Percentiles rank a stretch among this genome's conserved stretches.
Evolutionary conservation across 2,329 filamentous ascomycete genomes (phyloP).

Genomic region (Metarhizium brunneum): DNA sequence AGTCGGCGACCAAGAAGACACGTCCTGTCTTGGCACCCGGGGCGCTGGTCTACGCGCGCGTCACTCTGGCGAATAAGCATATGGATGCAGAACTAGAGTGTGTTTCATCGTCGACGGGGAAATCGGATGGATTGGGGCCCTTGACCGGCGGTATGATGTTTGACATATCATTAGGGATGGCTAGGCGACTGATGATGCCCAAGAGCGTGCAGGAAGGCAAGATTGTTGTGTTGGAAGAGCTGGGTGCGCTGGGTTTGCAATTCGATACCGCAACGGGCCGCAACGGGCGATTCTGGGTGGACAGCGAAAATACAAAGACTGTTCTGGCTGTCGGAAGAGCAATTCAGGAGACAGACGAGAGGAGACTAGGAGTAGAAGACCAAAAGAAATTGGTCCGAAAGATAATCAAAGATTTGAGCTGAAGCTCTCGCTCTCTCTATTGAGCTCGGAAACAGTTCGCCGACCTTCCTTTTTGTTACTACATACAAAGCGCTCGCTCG

Average conservation of each 20-base stretch:
- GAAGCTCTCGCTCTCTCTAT: conserved; percentile 11
- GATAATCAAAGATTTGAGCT: conserved; percentile 50
- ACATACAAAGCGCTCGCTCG: neutral
- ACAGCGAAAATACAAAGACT: conserved; percentile 63
- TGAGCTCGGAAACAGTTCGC: neutral
- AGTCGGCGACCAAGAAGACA: conserved; percentile 86
- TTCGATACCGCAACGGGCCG: conserved; percentile 92
- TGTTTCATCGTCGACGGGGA: conserved; percentile 76
- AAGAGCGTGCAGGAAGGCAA: conserved; percentile 52
- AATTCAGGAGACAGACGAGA: conserved; percentile 67
- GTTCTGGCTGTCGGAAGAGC: conserved; percentile 73
- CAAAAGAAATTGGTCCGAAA: conserved; percentile 64
- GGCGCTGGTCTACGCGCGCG: conserved; percentile 80
- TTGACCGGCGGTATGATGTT: conserved; percentile 82
- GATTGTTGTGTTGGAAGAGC: conserved; percentile 67
- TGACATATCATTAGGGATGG: conserved; percentile 68
- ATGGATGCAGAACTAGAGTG: conserved; percentile 89
- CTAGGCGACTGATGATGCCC: conserved; percentile 65
- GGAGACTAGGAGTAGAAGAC: conserved; percentile 49
- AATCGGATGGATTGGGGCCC: conserved; percentile 78
- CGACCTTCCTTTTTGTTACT: neutral
- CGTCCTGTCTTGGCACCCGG: conserved; percentile 67
- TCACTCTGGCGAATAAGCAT: conserved; percentile 67
- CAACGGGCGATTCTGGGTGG: conserved; percentile 89
- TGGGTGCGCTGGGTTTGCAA: conserved; percentile 65